Evolutionary conservation across 306 rosid species (phyloP).

Genomic region (Cicer cuneatum): DNA sequence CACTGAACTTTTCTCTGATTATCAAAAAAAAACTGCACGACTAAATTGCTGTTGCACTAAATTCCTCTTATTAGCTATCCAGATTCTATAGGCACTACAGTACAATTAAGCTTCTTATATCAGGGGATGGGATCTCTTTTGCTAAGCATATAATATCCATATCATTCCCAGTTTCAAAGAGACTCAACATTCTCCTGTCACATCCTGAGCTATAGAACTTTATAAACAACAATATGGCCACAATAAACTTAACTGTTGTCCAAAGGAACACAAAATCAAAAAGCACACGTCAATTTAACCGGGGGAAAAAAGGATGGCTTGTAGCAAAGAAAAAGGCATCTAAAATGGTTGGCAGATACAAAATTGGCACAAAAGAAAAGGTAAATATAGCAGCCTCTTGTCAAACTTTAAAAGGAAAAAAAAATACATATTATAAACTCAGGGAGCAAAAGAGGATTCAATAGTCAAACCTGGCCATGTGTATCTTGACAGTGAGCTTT

Average conservation of each 20-base stretch:
- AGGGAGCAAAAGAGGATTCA: conserved; percentile 17
- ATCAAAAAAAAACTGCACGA: not conserved
- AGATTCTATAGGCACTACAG: conserved; percentile 15
- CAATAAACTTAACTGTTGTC: not conserved
- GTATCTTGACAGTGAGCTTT: conserved; percentile 46
- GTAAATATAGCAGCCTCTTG: conserved; percentile 11
- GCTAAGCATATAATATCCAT: not conserved
- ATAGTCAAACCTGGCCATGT: conserved; percentile 60
- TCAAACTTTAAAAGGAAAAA: conserved; percentile 18
- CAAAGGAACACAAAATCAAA: conserved; percentile 15
- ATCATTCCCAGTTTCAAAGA: conserved; percentile 17
- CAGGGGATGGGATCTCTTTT: not conserved
- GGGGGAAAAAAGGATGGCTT: not conserved
- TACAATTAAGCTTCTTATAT: conserved; percentile 14
- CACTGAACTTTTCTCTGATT: conserved; percentile 8
- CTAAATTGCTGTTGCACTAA: conserved; percentile 13
- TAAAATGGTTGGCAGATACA: conserved; percentile 8
- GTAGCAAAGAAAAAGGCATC: conserved; percentile 1
- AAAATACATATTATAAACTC: conserved; percentile 1
- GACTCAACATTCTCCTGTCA: not conserved
- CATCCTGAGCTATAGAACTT: conserved; percentile 13
- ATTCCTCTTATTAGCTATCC: not conserved
- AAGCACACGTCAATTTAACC: conserved; percentile 12
- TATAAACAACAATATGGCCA: not conserved
- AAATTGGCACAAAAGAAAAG: conserved; percentile 9